phyloP scores from a whole-genome alignment of 495 filamentous ascomycete species.

The Trichoderma virens region DNA sequence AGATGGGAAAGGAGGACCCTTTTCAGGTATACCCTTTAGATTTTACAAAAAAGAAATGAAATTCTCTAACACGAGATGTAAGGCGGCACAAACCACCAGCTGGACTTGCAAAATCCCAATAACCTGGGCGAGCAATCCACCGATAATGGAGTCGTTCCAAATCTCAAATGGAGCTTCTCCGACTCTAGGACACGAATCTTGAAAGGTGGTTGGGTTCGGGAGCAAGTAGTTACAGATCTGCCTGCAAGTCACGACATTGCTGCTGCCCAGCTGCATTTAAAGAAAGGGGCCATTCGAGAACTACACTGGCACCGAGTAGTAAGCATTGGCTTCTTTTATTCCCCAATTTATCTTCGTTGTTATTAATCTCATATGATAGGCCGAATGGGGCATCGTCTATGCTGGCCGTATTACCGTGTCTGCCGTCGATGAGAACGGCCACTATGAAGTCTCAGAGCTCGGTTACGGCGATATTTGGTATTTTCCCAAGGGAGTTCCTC shows the following conservation, averaged over 20 bases:
- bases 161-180: slow-evolving; percentile 59
- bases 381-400: slow-evolving; percentile 60
- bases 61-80: not conserved
- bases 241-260: slow-evolving; percentile 54
- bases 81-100: slow-evolving; percentile 43
- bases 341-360: not conserved
- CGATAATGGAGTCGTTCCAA: slow-evolving; percentile 51
- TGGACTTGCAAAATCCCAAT: slow-evolving; percentile 53
- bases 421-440: slow-evolving; percentile 52
- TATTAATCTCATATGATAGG: slow-evolving; percentile 25
- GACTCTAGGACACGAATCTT: slow-evolving; percentile 53
- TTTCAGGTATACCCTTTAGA: not conserved
- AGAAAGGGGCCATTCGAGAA: slow-evolving; percentile 54
- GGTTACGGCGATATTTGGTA: slow-evolving; percentile 59
- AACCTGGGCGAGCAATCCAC: slow-evolving; percentile 50
- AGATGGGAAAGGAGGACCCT: not conserved
- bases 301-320: slow-evolving; percentile 61
- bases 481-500: slow-evolving; percentile 56
- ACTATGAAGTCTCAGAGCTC: slow-evolving; percentile 46
- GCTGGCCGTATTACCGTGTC: slow-evolving; percentile 48
- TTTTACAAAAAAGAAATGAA: not conserved
- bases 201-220: slow-evolving; percentile 55
- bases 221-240: slow-evolving; percentile 54
- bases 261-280: slow-evolving; percentile 56
- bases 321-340: slow-evolving; percentile 15